These are phyloP conservation scores for Bacterosira constricta DNA, from an alignment of 108 stramenopile species.

Conservation along the genomic window DNA sequence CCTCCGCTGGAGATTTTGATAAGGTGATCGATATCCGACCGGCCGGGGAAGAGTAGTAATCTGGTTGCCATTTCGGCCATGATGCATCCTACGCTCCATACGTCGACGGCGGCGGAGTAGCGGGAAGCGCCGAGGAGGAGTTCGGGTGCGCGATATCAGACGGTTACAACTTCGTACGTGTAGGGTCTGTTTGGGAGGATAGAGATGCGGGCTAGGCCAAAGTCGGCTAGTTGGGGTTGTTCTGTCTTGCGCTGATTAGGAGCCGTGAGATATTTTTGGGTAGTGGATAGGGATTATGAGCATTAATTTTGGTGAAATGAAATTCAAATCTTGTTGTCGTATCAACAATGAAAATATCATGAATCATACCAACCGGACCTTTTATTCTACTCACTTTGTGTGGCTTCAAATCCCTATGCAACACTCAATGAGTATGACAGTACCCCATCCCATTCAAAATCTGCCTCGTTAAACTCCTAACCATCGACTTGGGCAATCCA, in stretches of 20 bases:
- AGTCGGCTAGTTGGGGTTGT: conserved; percentile 93
- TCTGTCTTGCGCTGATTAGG: conserved; percentile 78
- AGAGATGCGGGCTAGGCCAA: conserved; percentile 93
- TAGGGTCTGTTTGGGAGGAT: conserved; percentile 82
- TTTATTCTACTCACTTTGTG: too few species aligned
- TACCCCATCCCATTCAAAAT: background rate
- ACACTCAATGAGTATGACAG: background rate
- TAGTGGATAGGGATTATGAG: too few species aligned
- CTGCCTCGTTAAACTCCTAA: background rate
- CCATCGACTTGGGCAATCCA: too few species aligned
- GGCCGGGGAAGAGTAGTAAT: conserved; percentile 86
- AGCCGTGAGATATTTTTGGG: too few species aligned
- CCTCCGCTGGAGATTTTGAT: conserved; percentile 88
- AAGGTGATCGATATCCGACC: conserved; percentile 86
- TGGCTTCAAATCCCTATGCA: too few species aligned
- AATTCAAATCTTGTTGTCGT: too few species aligned
- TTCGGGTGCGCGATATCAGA: conserved; percentile 99
- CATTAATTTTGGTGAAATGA: conserved; percentile 2
- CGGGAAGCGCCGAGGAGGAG: conserved; percentile 88
- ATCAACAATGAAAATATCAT: too few species aligned
- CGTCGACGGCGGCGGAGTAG: conserved; percentile 92
- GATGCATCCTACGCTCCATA: conserved; percentile 97
- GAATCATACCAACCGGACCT: too few species aligned
- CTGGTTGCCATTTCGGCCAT: conserved; percentile 97
- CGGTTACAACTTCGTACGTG: conserved; percentile 94